Evolutionary conservation across 345 rosid species (phyloP), one percentile per base, ranked within the genome.

Genomic region (Eucalyptus lansdowneana): DNA sequence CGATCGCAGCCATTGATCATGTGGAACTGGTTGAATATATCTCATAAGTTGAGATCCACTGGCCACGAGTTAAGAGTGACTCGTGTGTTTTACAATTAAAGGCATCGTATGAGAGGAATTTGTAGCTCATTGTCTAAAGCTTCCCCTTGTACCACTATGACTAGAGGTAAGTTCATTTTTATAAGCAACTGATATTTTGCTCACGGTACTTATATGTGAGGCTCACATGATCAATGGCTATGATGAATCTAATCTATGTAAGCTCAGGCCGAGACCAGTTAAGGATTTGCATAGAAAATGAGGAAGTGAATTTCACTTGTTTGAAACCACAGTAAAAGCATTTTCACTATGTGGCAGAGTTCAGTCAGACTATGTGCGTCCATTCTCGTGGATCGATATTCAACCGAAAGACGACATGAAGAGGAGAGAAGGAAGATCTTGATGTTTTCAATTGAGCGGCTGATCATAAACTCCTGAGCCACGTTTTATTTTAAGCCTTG

Each of bases 181-280:
- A 65, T n/a, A 65, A 65, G 17, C 31, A 27, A n/a, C 4, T 65
- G 76, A 14, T 40, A 72, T 37, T 72, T 72, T 40, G 81, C 81
- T 72, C 14, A 21, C 2, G 3, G 11, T 10, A 34, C 12, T 8
- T 21, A 72, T 40, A 9, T 37, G 25, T 10, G 45, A 72, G 81
- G 45, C 27, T 1, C 45, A 37, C 14, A 19, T 19, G 27, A 2
- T 37, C 5, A 37, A 72, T 72, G 45, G 1, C 14, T 72, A 37
- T 10, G 22, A 72, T 72, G 14, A 5, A 72, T 22, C 44, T 2
- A 11, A 3, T 19, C 14, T 4, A 17, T 69, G 44, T 69, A 19
- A 19, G 42, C 12, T 0, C 25, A 2, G 2, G 58, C 25, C 1
- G 11, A 12, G 14, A 72, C 25, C 3, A 11, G 8, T 21, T 6